These are phyloP conservation scores for Priceomyces melissophilus DNA, from an alignment of 805 yeast species.

Conservation along the genomic window DNA sequence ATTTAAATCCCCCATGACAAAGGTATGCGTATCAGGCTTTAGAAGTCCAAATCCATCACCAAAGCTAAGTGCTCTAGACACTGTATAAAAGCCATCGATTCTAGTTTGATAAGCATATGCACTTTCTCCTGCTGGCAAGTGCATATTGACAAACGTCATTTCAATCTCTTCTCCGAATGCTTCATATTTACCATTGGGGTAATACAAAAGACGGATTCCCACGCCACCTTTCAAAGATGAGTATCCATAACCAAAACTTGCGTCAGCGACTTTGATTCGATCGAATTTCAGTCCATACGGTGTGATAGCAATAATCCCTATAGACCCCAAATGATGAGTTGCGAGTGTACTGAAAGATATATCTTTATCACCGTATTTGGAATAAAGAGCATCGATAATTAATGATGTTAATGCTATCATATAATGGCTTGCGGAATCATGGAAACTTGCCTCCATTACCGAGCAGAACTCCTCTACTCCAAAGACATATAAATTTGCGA, in stretches of 20 bases:
- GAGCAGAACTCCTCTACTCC: slow-evolving; percentile 67
- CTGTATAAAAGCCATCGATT: slow-evolving; percentile 46
- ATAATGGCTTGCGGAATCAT: slow-evolving; percentile 30
- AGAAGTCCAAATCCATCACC: slow-evolving; percentile 53
- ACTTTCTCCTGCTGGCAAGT: slow-evolving; percentile 80
- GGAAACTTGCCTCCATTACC: slow-evolving; percentile 51
- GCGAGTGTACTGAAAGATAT: slow-evolving; percentile 41
- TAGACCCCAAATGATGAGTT: slow-evolving; percentile 51
- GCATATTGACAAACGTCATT: slow-evolving; percentile 66
- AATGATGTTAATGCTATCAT: slow-evolving; percentile 34
- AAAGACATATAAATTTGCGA: slow-evolving; percentile 51
- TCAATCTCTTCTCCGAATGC: slow-evolving; percentile 19
- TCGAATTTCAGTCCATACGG: slow-evolving; percentile 35
- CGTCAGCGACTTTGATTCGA: slow-evolving; percentile 24
- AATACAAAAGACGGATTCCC: slow-evolving; percentile 49
- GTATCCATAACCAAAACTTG: slow-evolving; percentile 54
- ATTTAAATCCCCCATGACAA: slow-evolving; percentile 83
- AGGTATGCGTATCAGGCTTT: slow-evolving; percentile 54
- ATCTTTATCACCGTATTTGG: slow-evolving; percentile 25
- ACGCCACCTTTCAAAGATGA: slow-evolving; percentile 77
- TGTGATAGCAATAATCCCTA: slow-evolving; percentile 51
- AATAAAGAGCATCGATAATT: slow-evolving; percentile 31
- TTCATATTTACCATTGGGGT: slow-evolving; percentile 15
- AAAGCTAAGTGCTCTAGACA: slow-evolving; percentile 55
- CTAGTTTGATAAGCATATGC: slow-evolving; percentile 42